A percentile compares a stretch with the other conserved stretches of the same genome.
These are phyloP conservation scores for Solanum appendiculatum DNA, from an alignment of 257 asterid genomes.

Conservation along the genomic window DNA sequence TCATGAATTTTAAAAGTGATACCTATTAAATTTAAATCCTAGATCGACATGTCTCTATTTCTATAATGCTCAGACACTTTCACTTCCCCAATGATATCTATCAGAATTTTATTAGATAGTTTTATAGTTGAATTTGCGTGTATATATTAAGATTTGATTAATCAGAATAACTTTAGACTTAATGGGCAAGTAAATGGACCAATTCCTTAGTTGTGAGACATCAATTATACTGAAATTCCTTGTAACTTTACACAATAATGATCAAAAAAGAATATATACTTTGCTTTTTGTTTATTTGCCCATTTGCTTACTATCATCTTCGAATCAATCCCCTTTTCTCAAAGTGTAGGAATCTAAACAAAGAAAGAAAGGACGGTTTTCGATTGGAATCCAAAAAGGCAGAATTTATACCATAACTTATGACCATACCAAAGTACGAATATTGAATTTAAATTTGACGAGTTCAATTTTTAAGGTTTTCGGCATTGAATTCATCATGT, in stretches of 20 bases:
- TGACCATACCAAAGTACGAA: neutral
- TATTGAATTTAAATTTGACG: neutral
- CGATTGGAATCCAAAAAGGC: neutral
- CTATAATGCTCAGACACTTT: neutral
- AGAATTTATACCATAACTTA: slow-evolving; percentile 1
- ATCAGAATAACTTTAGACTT: neutral
- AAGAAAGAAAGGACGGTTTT: slow-evolving; percentile 1
- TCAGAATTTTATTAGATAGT: neutral
- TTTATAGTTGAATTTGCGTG: neutral
- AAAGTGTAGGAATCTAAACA: neutral
- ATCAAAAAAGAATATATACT: neutral
- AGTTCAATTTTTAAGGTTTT: neutral
- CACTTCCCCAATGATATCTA: neutral
- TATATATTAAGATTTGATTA: neutral
- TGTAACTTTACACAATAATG: neutral
- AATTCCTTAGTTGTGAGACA: neutral
- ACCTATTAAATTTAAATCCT: neutral
- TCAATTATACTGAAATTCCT: neutral
- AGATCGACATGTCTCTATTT: neutral
- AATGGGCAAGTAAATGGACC: neutral
- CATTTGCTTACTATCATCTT: neutral
- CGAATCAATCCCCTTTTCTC: neutral
- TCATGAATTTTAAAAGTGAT: no score
- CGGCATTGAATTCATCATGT: neutral
- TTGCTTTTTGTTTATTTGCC: neutral